Conservation (phyloP, 2,329 filamentous ascomycete species). For the Cadophora sp. region DNA sequence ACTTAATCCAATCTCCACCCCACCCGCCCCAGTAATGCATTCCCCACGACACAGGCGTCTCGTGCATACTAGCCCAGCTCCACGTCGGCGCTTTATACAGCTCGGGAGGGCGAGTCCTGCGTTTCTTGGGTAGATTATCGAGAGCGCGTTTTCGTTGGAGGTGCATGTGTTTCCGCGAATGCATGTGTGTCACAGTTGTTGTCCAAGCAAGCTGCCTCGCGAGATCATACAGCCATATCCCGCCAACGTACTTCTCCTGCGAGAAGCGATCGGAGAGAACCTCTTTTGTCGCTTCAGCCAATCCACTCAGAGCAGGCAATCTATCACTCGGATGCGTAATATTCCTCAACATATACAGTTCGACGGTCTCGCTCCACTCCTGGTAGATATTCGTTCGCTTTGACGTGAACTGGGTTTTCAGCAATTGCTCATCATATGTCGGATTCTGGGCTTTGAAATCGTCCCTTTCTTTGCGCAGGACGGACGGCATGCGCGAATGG, state of each 20-base stretch:
- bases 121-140: background rate
- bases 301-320: background rate
- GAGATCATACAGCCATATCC: constrained; percentile 2
- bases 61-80: constrained; percentile 11
- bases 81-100: background rate
- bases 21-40: background rate
- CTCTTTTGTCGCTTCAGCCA: background rate
- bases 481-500: background rate
- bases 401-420: background rate
- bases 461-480: background rate
- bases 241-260: constrained; percentile 3
- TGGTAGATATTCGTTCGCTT: constrained; percentile 4
- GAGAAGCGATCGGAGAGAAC: constrained; percentile 2
- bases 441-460: background rate
- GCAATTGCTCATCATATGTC: background rate
- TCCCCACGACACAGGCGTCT: constrained; percentile 7
- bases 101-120: constrained; percentile 3
- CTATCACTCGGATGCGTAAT: constrained; percentile 1
- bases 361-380: constrained; percentile 4
- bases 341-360: background rate
- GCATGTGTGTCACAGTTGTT: background rate
- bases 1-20: constrained; percentile 9
- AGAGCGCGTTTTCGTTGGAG: background rate
- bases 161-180: background rate
- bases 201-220: background rate